Percentiles rank a stretch among this genome's conserved stretches.
Evolutionary conservation across 1,139 yeast species (phyloP).

Genomic region (Saccharomycopsis crataegensis): DNA sequence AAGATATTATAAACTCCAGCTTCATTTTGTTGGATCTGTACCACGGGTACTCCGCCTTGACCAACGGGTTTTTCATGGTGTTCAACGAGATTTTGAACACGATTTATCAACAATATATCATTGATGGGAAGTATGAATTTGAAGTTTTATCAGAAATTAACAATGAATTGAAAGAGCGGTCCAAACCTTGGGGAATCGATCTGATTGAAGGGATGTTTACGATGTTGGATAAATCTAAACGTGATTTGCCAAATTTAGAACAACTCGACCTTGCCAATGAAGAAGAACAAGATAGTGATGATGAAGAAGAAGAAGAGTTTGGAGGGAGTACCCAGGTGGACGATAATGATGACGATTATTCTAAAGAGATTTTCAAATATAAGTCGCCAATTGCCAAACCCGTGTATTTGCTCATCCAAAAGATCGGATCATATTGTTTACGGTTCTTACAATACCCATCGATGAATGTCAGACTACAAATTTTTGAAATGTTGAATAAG

Average conservation of each 20-base stretch:
- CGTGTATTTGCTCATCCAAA: slow-evolving; percentile 50
- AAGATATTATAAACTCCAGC: slow-evolving; percentile 65
- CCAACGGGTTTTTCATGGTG: slow-evolving; percentile 68
- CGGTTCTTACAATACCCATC: slow-evolving; percentile 67
- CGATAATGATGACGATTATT: slow-evolving; percentile 22
- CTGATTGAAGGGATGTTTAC: slow-evolving; percentile 34
- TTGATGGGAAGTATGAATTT: slow-evolving; percentile 22
- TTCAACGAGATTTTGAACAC: slow-evolving; percentile 60
- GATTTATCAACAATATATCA: slow-evolving; percentile 36
- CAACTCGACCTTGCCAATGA: slow-evolving; percentile 22
- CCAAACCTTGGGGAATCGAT: slow-evolving; percentile 50
- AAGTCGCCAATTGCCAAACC: slow-evolving; percentile 52
- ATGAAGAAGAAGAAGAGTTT: slow-evolving; percentile 33
- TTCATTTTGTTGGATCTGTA: slow-evolving; percentile 74
- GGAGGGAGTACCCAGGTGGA: slow-evolving; percentile 24
- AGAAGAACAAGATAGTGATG: slow-evolving; percentile 31
- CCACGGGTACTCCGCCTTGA: slow-evolving; percentile 69
- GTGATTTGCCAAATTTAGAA: slow-evolving; percentile 29
- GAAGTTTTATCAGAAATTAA: slow-evolving; percentile 19
- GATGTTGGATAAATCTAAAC: slow-evolving; percentile 35
- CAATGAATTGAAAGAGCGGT: slow-evolving; percentile 19
- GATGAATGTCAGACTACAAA: slow-evolving; percentile 43
- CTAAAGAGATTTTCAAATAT: slow-evolving; percentile 26
- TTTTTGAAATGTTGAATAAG: slow-evolving; percentile 43
- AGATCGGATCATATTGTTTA: slow-evolving; percentile 63